These are phyloP conservation scores for Coemansia sp. DNA, from an alignment of 192 early-diverging fungal genomes.

Conservation along the genomic window DNA sequence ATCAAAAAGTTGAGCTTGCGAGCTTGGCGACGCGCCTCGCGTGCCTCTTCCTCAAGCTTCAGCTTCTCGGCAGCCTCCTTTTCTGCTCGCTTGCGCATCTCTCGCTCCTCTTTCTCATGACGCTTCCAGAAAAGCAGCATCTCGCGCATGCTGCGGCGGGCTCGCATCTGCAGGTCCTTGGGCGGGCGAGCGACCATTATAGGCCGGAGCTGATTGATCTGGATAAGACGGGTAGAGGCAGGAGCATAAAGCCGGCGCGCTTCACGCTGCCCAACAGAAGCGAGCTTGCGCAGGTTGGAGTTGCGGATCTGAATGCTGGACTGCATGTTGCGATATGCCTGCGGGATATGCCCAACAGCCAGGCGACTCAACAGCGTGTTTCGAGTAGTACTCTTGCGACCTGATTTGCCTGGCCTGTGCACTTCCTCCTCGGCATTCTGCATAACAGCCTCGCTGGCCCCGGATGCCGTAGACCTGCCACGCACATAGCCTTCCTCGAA, in stretches of 20 bases:
- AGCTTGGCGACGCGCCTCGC: conserved; percentile 78
- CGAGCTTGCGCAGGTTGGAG: conserved; percentile 69
- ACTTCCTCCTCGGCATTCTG: conserved; percentile 22
- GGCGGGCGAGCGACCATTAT: conserved; percentile 34
- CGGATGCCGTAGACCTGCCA: conserved; percentile 24
- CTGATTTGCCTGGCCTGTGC: not conserved
- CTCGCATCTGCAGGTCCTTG: conserved; percentile 63
- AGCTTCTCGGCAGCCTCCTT: conserved; percentile 77
- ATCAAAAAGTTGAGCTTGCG: conserved; percentile 92
- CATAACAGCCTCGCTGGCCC: conserved; percentile 24
- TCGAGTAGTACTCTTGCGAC: not conserved
- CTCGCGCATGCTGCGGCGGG: conserved; percentile 69
- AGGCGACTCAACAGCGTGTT: conserved; percentile 27
- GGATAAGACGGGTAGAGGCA: conserved; percentile 19
- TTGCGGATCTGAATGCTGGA: conserved; percentile 39
- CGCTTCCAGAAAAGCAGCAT: conserved; percentile 91
- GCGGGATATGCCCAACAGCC: conserved; percentile 44
- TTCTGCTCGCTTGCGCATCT: conserved; percentile 83
- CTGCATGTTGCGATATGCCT: conserved; percentile 45
- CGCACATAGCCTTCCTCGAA: conserved; percentile 24
- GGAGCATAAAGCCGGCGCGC: conserved; percentile 57
- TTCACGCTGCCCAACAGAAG: conserved; percentile 73
- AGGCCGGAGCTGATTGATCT: conserved; percentile 26
- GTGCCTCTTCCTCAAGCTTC: conserved; percentile 77
- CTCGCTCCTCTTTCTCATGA: conserved; percentile 88